phyloP scores from a whole-genome alignment of 78 protist genomes.

The Neovahlkampfia damariscottae region DNA sequence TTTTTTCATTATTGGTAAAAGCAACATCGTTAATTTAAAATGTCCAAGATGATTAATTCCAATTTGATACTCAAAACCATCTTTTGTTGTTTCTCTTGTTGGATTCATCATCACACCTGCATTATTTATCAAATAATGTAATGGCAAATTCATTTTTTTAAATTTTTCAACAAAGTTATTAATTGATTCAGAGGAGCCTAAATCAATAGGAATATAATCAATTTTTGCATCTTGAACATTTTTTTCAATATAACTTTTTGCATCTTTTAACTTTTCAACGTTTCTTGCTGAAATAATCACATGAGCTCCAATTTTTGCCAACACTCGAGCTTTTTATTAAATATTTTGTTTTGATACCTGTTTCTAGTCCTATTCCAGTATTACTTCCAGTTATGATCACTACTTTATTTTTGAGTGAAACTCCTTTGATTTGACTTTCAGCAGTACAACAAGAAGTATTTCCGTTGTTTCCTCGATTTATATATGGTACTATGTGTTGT shows the following conservation, averaged over 20 bases:
- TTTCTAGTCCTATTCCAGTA: too few relatives aligned
- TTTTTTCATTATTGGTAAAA: background rate
- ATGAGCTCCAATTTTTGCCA: constrained; percentile 10
- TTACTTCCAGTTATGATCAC: too few relatives aligned
- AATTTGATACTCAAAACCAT: background rate
- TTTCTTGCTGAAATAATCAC: background rate
- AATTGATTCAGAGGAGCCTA: background rate
- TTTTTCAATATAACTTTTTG: background rate
- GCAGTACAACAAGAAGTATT: too few relatives aligned
- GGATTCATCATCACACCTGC: constrained; percentile 1
- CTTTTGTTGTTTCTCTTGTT: background rate
- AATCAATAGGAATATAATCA: background rate
- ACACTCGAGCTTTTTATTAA: too few relatives aligned
- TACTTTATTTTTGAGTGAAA: too few relatives aligned
- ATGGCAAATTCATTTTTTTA: background rate
- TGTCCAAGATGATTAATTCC: background rate
- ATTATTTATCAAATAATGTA: background rate
- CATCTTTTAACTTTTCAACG: background rate
- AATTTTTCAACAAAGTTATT: background rate
- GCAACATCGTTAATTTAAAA: background rate
- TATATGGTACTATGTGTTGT: too few relatives aligned
- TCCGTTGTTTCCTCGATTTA: too few relatives aligned
- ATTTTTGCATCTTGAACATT: background rate
- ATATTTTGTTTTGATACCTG: too few relatives aligned
- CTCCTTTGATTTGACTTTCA: too few relatives aligned